Evolutionary conservation across 1,284 basidiomycete species (phyloP).

Genomic region (Ustilago vetiveriae): DNA sequence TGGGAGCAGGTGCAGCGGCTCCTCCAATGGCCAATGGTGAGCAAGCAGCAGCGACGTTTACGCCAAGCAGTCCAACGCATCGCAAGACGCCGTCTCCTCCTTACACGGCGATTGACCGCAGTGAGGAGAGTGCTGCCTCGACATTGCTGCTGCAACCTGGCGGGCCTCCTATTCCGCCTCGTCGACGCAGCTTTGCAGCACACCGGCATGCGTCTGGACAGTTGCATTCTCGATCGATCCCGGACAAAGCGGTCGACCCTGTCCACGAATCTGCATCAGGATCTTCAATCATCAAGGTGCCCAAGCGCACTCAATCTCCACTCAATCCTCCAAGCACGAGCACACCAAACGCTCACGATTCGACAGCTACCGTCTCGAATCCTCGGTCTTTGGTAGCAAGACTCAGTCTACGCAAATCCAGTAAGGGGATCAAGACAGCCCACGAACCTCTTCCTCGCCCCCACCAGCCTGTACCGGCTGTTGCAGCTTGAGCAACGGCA

Average conservation of each 20-base stretch:
- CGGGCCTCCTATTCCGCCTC: constrained; percentile 21
- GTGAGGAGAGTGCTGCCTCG: background rate
- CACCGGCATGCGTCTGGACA: constrained; percentile 4
- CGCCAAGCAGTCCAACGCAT: constrained; percentile 8
- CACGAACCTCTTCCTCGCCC: background rate
- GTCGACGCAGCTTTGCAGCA: constrained; percentile 23
- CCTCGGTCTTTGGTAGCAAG: constrained; percentile 27
- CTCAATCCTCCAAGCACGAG: background rate
- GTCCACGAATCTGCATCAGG: background rate
- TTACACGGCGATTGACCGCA: no score
- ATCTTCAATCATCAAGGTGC: background rate
- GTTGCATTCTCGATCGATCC: background rate
- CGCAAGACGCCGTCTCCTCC: background rate
- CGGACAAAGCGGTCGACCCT: background rate
- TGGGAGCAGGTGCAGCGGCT: constrained; percentile 8
- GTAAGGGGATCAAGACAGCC: constrained; percentile 5
- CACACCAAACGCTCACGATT: background rate
- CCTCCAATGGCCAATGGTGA: constrained; percentile 17
- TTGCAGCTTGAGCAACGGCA: background rate
- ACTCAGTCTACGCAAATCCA: constrained; percentile 15
- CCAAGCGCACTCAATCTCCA: background rate
- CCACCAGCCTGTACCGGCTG: constrained; percentile 8
- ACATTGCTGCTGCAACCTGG: background rate
- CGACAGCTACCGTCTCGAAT: no score
- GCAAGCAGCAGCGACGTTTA: constrained; percentile 17